Percentiles rank a stretch among this genome's conserved stretches.
These are phyloP conservation scores for Abortiporus biennis DNA, from an alignment of 1,284 basidiomycete species.

Conservation along the genomic window DNA sequence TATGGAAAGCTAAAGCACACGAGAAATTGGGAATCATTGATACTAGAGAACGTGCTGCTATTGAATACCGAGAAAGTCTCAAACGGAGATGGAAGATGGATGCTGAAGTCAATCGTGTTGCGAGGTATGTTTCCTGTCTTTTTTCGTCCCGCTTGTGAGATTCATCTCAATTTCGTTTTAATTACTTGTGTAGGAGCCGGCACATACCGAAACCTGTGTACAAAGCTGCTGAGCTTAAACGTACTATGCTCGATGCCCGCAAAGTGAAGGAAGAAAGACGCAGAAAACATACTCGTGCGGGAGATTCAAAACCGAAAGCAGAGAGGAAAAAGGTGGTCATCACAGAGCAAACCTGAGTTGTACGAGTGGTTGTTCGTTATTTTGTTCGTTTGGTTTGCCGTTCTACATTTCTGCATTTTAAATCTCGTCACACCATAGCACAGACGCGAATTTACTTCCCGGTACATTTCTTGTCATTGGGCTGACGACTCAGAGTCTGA, in stretches of 20 bases:
- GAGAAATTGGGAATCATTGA: conserved; percentile 92
- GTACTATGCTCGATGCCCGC: conserved; percentile 87
- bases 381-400: too few species aligned
- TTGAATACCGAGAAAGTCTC: conserved; percentile 90
- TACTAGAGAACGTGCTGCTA: conserved; percentile 86
- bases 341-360: conserved; percentile 76
- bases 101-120: conserved; percentile 76
- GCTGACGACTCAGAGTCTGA: too few species aligned
- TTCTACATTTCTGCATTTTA: too few species aligned
- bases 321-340: conserved; percentile 86
- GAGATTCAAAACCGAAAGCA: conserved; percentile 85
- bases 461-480: too few species aligned
- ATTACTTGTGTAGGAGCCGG: conserved; percentile 48
- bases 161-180: conserved; percentile 2
- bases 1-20: conserved; percentile 94
- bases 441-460: too few species aligned
- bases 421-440: too few species aligned
- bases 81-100: conserved; percentile 88
- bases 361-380: too few species aligned
- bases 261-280: conserved; percentile 93
- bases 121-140: conserved; percentile 48
- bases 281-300: conserved; percentile 80
- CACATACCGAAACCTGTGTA: conserved; percentile 90
- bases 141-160: conserved; percentile 2
- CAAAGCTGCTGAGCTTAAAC: conserved; percentile 83